Conservation (phyloP, 495 filamentous ascomycete species). For the Podospora didyma region DNA sequence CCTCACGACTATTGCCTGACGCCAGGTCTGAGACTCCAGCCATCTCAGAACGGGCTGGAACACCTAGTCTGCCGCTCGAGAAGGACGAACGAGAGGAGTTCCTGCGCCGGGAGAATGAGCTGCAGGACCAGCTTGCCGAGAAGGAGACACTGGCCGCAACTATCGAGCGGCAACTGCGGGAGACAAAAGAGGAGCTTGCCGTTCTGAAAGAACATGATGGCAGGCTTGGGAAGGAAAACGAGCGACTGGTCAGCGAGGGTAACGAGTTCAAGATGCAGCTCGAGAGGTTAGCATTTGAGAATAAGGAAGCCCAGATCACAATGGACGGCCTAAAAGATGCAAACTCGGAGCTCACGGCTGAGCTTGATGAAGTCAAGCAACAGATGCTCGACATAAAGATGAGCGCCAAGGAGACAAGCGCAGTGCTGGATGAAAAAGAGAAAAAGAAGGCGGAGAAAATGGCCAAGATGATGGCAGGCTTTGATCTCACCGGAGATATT, state of each 20-base stretch:
- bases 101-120: slow-evolving; percentile 87
- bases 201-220: slow-evolving; percentile 77
- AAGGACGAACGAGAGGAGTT: slow-evolving; percentile 98
- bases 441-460: slow-evolving; percentile 98
- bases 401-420: slow-evolving; percentile 87
- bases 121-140: slow-evolving; percentile 93
- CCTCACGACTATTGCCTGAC: slow-evolving; percentile 74
- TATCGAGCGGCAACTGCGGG: slow-evolving; percentile 71
- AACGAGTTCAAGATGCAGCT: slow-evolving; percentile 94
- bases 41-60: slow-evolving; percentile 70
- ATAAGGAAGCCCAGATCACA: slow-evolving; percentile 93
- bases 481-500: slow-evolving; percentile 84
- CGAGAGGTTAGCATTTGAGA: slow-evolving; percentile 90
- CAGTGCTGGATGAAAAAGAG: slow-evolving; percentile 90
- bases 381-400: slow-evolving; percentile 93
- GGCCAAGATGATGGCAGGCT: slow-evolving; percentile 99
- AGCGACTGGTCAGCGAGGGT: slow-evolving; percentile 73
- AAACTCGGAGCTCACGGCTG: slow-evolving; percentile 83
- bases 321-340: slow-evolving; percentile 97
- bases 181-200: slow-evolving; percentile 77
- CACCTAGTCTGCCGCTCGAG: slow-evolving; percentile 81
- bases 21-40: slow-evolving; percentile 67
- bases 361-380: slow-evolving; percentile 94
- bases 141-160: slow-evolving; percentile 77
- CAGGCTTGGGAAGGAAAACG: slow-evolving; percentile 80